Base-by-base conservation (phyloP, 306 rosid species). In the Cucurbita maxima region DNA sequence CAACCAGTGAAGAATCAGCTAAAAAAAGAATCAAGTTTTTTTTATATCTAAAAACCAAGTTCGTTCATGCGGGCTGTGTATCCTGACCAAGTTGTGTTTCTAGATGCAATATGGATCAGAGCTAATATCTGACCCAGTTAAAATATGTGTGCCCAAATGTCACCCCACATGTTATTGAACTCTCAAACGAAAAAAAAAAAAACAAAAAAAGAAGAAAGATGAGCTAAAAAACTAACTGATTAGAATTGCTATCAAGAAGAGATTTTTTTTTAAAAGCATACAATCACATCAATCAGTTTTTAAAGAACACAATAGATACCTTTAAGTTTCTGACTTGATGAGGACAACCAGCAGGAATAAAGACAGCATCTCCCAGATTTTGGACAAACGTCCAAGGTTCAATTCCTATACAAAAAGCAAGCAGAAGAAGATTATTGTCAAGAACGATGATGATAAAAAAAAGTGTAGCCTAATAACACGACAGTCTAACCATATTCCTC, bases 261-360 rank as follows among this genome's bases (percentile, higher is more conserved):
- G 56, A 10, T 8, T 63, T 7, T 6, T 6, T 5, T 13, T 43
- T 0, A 41, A 20, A 43, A 66, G 48, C 22, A 43, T 66, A 66
- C 30, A 63, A 41, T 47, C 47, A 20, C 52, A 8, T 22, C 20
- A 68, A 45, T 16, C 41, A 44, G 55, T 20, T 44, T 14, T 30
- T 47, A 7, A 19, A 45, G 55, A 13, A 45, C 14, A 51, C 15
- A 36, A 61, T 36, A 11, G 16, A 19, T 40, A 85, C 88, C 86
- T 80, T 80, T 69, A 80, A 72, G 71, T 85, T 85, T 73, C 88
- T 60, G 45, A 82, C 86, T 85, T 85, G 88, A 78, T 85, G 84
- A 14, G 88, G 88, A 75, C 88, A 85, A 60, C 88, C 86, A 11
- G 88, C 88, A 69, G 88, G 86, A 67, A 85, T 80, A 48, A 85